Evolutionary conservation across 2,329 filamentous ascomycete genomes (phyloP), one percentile per base, ranked within the genome.

Genomic region (Chrysoporthe cubensis): DNA sequence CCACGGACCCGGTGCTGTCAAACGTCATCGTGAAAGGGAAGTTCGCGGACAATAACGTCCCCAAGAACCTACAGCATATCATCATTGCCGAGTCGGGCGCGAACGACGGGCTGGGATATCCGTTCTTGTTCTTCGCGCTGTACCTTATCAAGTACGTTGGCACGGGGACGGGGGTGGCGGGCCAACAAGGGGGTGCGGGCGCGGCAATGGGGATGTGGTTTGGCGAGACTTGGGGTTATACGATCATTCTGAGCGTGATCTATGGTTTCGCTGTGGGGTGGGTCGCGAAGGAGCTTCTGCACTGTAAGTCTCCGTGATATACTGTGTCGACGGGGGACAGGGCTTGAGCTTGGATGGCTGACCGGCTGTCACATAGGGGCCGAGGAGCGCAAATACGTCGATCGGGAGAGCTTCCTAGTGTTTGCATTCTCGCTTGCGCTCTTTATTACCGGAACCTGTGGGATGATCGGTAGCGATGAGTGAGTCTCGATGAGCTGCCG

Each of bases 21-120:
- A 95, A 96, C 71, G 91, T 91, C 2, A 97, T 97, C 67, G 93
- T 97, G 58, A 97, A 97, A 81, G 94, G 94, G 43, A 94, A 92
- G 73, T 97, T 97, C 75, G 94, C 94, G 0, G 94, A 97, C 74
- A 91, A 94, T 74, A 96, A 97, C 76, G 90, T 97, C 21, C 93
- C 94, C 0, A 90, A 89, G 67, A 87, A 90, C 40, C 81, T 97
- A 61, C 93, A 97, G 80, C 89, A 91, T 71, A 92, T 93, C 72
- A 92, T 93, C 74, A 86, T 91, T 61, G 90, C 89, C 34, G 94
- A 97, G 80, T 94, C 91, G 0, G 94, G 94, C 1, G 91, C 93
- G 1, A 97, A 97, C 74, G 94, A 97, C 78, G 94, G 94, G 0
- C 83, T 95, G 46, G 93, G 93, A 0, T 97, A 97, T 73, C 94